A percentile compares a stretch with the other conserved stretches of the same genome.
These are phyloP conservation scores for Verticillium isaacii DNA, from an alignment of 2,329 filamentous ascomycete genomes.

Conservation along the genomic window DNA sequence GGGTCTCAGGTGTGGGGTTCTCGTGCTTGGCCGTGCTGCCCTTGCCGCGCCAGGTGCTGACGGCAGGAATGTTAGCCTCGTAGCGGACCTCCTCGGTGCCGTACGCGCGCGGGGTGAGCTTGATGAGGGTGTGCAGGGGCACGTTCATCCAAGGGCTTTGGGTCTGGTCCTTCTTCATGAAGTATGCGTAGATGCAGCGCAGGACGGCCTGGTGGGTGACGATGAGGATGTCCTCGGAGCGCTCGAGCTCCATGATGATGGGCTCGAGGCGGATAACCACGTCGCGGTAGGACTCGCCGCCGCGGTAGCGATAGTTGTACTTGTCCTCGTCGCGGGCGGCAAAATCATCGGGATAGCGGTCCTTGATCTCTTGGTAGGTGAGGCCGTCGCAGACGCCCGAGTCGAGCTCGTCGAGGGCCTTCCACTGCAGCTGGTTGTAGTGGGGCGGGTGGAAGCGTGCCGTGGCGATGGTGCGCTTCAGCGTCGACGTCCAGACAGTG, in stretches of 20 bases:
- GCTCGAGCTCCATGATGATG: conserved; percentile 98
- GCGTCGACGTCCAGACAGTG: conserved; percentile 58
- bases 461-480: conserved; percentile 85
- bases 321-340: conserved; percentile 94
- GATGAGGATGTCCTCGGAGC: conserved; percentile 94
- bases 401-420: conserved; percentile 95
- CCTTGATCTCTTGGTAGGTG: conserved; percentile 92
- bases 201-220: conserved; percentile 97
- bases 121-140: conserved; percentile 92
- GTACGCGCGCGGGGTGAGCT: conserved; percentile 91
- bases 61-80: conserved; percentile 87
- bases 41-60: conserved; percentile 94
- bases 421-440: conserved; percentile 97
- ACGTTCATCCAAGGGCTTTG: conserved; percentile 98
- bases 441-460: conserved; percentile 73
- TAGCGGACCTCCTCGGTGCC: conserved; percentile 85
- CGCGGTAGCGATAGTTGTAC: conserved; percentile 98
- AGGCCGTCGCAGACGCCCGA: conserved; percentile 94
- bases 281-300: conserved; percentile 91
- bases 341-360: conserved; percentile 91
- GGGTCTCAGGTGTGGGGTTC: conserved; percentile 40
- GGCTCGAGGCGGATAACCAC: conserved; percentile 96
- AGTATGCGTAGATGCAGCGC: conserved; percentile 97
- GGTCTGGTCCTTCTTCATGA: conserved; percentile 94
- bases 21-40: conserved; percentile 89